These are phyloP conservation scores for Malassezia brasiliensis DNA, from an alignment of 1,284 basidiomycete species.

Conservation along the genomic window DNA sequence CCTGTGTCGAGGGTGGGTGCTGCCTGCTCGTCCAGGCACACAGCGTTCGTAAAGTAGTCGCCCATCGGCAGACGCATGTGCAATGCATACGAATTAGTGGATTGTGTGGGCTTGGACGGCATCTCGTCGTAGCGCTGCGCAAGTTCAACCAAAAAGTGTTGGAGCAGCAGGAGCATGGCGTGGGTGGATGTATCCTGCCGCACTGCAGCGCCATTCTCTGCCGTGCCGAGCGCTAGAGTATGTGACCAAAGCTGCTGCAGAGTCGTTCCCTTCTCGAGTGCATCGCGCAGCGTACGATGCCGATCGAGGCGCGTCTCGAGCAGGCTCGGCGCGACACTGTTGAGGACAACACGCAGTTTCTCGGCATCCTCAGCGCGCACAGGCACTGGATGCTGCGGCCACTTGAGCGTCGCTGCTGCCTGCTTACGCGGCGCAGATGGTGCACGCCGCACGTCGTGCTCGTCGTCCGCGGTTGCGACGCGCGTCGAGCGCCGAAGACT, in stretches of 20 bases:
- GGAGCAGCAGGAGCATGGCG: not conserved
- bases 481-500: slow-evolving; percentile 5
- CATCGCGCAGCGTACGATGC: not conserved
- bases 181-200: slow-evolving; percentile 1
- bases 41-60: slow-evolving; percentile 43
- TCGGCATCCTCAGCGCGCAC: not conserved
- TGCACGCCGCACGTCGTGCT: not conserved
- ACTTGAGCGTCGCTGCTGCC: not conserved
- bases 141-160: slow-evolving; percentile 7
- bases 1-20: slow-evolving; percentile 25
- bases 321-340: not conserved
- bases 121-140: not conserved
- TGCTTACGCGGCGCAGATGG: not conserved
- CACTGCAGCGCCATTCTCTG: not conserved
- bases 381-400: not conserved
- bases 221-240: not conserved
- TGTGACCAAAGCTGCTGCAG: not conserved
- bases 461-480: not conserved
- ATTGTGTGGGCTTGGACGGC: not conserved
- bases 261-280: not conserved
- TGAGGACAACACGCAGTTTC: not conserved
- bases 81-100: slow-evolving; percentile 22
- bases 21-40: slow-evolving; percentile 16
- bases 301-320: not conserved
- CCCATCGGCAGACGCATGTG: slow-evolving; percentile 41